These are phyloP conservation scores for Symbiodinium natans DNA, from an alignment of 73 alveolate species.

Conservation along the genomic window DNA sequence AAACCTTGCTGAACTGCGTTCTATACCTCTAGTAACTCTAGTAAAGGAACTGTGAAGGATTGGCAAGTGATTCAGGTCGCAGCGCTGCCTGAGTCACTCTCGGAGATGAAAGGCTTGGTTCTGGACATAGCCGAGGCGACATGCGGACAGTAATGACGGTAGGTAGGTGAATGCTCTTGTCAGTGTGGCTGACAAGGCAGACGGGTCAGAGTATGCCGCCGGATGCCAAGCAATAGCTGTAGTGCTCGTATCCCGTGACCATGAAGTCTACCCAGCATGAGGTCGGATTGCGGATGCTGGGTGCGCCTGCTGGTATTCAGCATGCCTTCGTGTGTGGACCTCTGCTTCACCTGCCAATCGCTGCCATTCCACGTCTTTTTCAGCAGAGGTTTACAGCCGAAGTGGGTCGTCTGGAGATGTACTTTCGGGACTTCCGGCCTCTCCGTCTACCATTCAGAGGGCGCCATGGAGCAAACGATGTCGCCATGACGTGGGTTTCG, in stretches of 20 bases:
- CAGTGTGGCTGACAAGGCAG: neutral
- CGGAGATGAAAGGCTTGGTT: constrained; percentile 14
- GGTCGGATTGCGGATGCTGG: constrained; percentile 71
- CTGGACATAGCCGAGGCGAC: neutral
- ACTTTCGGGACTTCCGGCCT: constrained; percentile 32
- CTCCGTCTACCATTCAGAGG: neutral
- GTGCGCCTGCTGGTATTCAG: constrained; percentile 77
- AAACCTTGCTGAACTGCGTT: too few relatives aligned
- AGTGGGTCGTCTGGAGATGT: neutral
- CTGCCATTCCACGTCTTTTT: too few relatives aligned
- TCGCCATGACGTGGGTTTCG: too few relatives aligned
- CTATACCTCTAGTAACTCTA: too few relatives aligned
- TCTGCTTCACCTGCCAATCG: constrained; percentile 22
- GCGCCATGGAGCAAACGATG: too few relatives aligned
- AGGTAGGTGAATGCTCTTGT: neutral
- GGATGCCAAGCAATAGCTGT: too few relatives aligned
- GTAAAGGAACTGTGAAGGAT: too few relatives aligned
- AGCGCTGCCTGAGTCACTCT: constrained; percentile 4
- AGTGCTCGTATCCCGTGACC: too few relatives aligned
- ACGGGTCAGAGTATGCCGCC: neutral
- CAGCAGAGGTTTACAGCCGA: neutral
- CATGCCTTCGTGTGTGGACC: neutral
- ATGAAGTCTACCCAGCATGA: too few relatives aligned
- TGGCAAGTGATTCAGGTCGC: neutral
- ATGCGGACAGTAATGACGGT: neutral